Percentiles rank a stretch among this genome's conserved stretches.
phyloP scores from a whole-genome alignment of 108 stramenopile species.

The Cyclotella cryptica region DNA sequence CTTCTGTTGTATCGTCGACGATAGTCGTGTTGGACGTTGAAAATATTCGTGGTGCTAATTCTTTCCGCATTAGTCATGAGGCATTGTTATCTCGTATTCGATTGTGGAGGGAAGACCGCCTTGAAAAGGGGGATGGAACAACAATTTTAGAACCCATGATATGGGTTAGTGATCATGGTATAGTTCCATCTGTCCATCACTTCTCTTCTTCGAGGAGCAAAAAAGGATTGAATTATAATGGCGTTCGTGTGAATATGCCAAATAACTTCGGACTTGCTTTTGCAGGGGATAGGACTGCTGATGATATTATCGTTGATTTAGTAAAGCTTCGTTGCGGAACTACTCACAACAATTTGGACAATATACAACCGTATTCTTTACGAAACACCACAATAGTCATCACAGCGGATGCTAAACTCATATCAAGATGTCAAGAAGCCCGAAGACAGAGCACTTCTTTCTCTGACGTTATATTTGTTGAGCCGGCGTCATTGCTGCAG shows the following conservation, averaged over 20 bases:
- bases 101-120: conserved; percentile 44
- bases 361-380: too few relatives aligned
- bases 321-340: conserved; percentile 39
- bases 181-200: conserved; percentile 33
- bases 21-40: conserved; percentile 68
- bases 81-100: conserved; percentile 40
- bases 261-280: conserved; percentile 57
- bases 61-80: conserved; percentile 64
- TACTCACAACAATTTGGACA: too few relatives aligned
- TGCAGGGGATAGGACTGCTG: conserved; percentile 64
- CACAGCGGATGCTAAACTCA: conserved; percentile 68
- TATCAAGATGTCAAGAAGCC: conserved; percentile 52
- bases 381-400: conserved; percentile 60
- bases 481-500: conserved; percentile 49
- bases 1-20: conserved; percentile 14
- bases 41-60: conserved; percentile 73
- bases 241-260: conserved; percentile 25
- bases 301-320: conserved; percentile 76
- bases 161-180: conserved; percentile 46
- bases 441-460: conserved; percentile 27
- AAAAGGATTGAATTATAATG: neutral
- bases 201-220: conserved; percentile 7
- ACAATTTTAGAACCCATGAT: conserved; percentile 38
- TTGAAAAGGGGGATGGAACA: conserved; percentile 18
- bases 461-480: conserved; percentile 51